Percentiles rank a stretch among this genome's conserved stretches.
phyloP scores from a whole-genome alignment of 805 yeast species.

The Kluyveromyces starmeri region DNA sequence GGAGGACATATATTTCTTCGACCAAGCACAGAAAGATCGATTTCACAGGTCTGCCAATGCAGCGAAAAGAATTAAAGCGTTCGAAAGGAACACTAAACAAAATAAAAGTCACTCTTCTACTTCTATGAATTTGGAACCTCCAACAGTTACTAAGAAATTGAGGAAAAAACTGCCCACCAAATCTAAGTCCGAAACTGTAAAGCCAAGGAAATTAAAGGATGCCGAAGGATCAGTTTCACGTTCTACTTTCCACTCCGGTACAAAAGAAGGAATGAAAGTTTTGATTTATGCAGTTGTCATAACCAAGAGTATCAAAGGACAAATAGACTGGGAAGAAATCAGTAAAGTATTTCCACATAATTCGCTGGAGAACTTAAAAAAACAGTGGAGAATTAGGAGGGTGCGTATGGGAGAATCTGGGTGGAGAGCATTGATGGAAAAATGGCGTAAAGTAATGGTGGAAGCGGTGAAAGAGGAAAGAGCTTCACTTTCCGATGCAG shows the following conservation, averaged over 20 bases:
- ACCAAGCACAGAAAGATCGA: conserved; percentile 22
- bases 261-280: conserved; percentile 41
- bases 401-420: conserved; percentile 54
- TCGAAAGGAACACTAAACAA: conserved; percentile 12
- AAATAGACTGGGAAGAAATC: conserved; percentile 60
- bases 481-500: conserved; percentile 42
- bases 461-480: conserved; percentile 48
- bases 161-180: conserved; percentile 2
- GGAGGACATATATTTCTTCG: conserved; percentile 29
- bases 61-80: conserved; percentile 25
- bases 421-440: conserved; percentile 41
- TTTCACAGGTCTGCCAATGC: conserved; percentile 25
- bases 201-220: not conserved
- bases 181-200: not conserved
- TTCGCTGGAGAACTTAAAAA: conserved; percentile 39
- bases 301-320: conserved; percentile 50
- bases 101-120: not conserved
- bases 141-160: conserved; percentile 2
- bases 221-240: not conserved
- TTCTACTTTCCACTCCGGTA: conserved; percentile 19
- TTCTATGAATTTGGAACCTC: not conserved
- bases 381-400: conserved; percentile 54
- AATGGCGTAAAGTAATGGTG: conserved; percentile 61
- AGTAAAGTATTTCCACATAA: conserved; percentile 37
- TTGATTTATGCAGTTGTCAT: conserved; percentile 60